Base-by-base conservation (phyloP, 345 rosid genomes). In the Citrus reticulata region DNA sequence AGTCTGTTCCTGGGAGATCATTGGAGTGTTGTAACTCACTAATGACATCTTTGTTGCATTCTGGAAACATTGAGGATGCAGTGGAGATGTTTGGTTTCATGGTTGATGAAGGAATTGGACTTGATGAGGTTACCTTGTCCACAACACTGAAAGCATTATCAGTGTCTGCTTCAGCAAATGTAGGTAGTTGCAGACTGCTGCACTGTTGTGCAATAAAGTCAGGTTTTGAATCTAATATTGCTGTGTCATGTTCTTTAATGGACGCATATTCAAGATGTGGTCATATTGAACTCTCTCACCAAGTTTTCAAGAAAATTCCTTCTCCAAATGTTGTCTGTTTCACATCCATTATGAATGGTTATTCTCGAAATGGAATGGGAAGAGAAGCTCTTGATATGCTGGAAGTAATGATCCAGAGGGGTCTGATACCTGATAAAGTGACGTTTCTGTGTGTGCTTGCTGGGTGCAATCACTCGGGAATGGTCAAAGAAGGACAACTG, bases 381-480 rank as follows among this genome's bases (percentile, higher is more conserved):
- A 85, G 84, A 78, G 87, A 91, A 75, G 74, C 93, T 79, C 86
- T 91, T 71, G 73, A 84, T 76, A 81, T 87, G 87, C 83, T 93
- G 59, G 89, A 85, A 84, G 81, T 69, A 63, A 89, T 92, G 93
- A 85, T 86, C 79, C 79, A 46, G 27, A 88, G 27, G 74, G 92
- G 90, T 74, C 72, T 93, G 34, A 83, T 54, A 76, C 97, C 95
- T 70, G 98, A 92, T 72, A 82, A 85, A 85, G 95, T 93, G 79
- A 87, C 94, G 25, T 83, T 93, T 83, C 81, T 92, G 80, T 90
- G 92, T 75, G 91, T 82, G 34, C 78, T 93, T 80, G 76, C 81
- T 30, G 97, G 93, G 17, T 92, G 98, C 87, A 88, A 89, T 77
- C 94, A 90, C 84, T 89, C 92, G 0, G 94, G 97, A 5, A 85